Conservation (phyloP, 495 filamentous ascomycete genomes). For the Hypoxylon fuscum region DNA sequence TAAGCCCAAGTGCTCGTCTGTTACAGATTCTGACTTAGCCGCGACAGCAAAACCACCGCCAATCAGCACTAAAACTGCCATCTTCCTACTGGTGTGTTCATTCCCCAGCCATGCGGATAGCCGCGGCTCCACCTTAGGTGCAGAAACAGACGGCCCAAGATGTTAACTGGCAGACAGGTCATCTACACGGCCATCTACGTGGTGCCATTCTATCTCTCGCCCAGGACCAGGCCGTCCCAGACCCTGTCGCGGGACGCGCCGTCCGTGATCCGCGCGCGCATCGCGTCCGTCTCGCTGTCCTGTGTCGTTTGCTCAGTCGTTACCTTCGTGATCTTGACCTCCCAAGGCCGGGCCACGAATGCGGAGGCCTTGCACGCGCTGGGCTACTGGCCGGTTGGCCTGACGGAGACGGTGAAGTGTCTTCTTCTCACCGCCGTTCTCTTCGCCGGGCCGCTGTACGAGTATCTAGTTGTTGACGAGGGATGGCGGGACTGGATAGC, state of each 20-base stretch:
- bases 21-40: constrained; percentile 33
- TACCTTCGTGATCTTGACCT: constrained; percentile 68
- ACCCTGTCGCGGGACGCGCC: constrained; percentile 86
- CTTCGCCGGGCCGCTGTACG: constrained; percentile 86
- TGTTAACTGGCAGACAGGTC: constrained; percentile 56
- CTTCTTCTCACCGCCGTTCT: constrained; percentile 78
- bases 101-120: constrained; percentile 17
- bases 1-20: constrained; percentile 1
- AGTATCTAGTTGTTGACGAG: constrained; percentile 73
- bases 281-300: constrained; percentile 77
- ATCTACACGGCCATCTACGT: constrained; percentile 87
- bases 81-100: constrained; percentile 47
- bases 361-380: constrained; percentile 68
- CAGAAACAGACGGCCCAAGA: neutral
- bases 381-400: constrained; percentile 77
- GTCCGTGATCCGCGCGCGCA: constrained; percentile 86
- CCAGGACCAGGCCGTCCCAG: constrained; percentile 80
- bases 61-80: constrained; percentile 46
- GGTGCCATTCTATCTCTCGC: constrained; percentile 86
- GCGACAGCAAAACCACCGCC: constrained; percentile 45
- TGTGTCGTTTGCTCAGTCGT: constrained; percentile 67
- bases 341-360: constrained; percentile 42
- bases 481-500: constrained; percentile 73
- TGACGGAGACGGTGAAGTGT: constrained; percentile 65
- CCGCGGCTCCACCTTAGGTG: constrained; percentile 13